Evolutionary conservation across 2,329 filamentous ascomycete species (phyloP), one percentile per base, ranked within the genome.

Genomic region (Shiraia bambusicola): DNA sequence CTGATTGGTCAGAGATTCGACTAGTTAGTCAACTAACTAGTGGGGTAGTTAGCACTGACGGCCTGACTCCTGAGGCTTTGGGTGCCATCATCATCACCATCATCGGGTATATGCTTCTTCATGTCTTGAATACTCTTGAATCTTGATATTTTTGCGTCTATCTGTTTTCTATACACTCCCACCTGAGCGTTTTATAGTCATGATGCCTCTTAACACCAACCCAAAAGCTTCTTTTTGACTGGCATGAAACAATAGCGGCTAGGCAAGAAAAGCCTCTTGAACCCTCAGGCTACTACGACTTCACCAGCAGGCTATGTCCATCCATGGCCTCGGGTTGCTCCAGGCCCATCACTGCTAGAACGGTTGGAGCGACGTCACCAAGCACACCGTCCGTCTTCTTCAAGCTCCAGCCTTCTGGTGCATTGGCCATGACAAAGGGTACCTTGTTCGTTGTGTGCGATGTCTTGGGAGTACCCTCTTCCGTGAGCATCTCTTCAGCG

Each of bases 401-500:
- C 61, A 98, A 76, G 60, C 82, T 88, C 85, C 87, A 96, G 58
- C 88, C 87, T 65, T 87, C 80, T 28, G 93, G 93, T 7, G 91
- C 91, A 69, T 97, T 98, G 68, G 91, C 89, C 91, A 98, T 95
- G 72, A 97, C 82, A 68, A 98, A 92, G 8, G 93, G 93, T 38
- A 98, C 93, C 72, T 93, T 93, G 81, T 98, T 98, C 56, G 87
- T 91, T 32, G 93, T 98, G 78, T 98, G 93, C 37, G 88, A 92
- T 7, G 93, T 98, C 82, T 98, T 98, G 60, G 93, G 93, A 68
- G 89, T 95, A 69, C 91, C 90, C 69, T 96, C 88, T 58, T 88
- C 76, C 67, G 90, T 97, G 73, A 97, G 86, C 93, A 98, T 98
- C 77, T 98, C 93, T 76, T 98, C 93, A 42, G 93, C 93, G 66